Evolutionary conservation across 345 rosid genomes (phyloP).

Genomic region (Hibiscus syriacus): DNA sequence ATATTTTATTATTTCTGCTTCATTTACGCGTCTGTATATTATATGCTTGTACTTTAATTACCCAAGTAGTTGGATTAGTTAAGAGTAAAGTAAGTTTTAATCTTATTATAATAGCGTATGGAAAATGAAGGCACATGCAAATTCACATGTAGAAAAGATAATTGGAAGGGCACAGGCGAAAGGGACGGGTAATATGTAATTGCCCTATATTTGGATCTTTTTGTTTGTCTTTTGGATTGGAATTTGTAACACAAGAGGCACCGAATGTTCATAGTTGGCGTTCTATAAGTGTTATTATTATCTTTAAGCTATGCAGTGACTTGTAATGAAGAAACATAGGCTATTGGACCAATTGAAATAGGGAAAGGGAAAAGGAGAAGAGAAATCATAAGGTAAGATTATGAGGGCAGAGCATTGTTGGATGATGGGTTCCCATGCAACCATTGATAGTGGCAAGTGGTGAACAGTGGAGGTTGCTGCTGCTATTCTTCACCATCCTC

Average conservation of each 20-base stretch:
- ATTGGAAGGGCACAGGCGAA: too few species aligned
- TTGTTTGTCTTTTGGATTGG: background rate
- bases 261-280: background rate
- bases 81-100: background rate
- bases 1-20: background rate
- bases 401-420: background rate
- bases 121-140: background rate
- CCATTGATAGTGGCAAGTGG: conserved; percentile 4
- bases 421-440: conserved; percentile 12
- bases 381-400: background rate
- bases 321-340: background rate
- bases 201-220: conserved; percentile 10
- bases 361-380: background rate
- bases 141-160: too few species aligned
- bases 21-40: background rate
- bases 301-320: background rate
- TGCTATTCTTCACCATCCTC: background rate
- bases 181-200: background rate
- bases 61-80: background rate
- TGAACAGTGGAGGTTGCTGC: background rate
- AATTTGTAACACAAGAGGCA: background rate
- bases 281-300: background rate
- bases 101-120: background rate
- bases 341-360: background rate
- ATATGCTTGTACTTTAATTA: background rate